Percentiles rank a stretch among this genome's conserved stretches.
Conservation (phyloP, 2,329 filamentous ascomycete species). For the Thelonectria olida region DNA sequence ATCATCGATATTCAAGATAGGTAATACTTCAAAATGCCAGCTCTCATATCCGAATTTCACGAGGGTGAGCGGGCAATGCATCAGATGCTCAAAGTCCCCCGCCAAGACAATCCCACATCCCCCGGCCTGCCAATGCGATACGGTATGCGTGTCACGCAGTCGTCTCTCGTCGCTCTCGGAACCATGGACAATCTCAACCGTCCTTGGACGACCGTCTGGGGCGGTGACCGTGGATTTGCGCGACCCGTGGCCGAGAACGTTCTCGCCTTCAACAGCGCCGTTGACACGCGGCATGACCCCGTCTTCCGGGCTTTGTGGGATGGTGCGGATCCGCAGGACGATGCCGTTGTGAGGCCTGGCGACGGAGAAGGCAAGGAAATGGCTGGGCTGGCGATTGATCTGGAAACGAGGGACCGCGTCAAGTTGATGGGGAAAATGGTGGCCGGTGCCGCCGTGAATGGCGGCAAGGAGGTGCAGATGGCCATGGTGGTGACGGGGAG, state of each 20-base stretch:
- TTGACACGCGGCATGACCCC: constrained; percentile 73
- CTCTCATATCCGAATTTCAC: constrained; percentile 59
- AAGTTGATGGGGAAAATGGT: constrained; percentile 78
- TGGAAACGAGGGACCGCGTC: constrained; percentile 67
- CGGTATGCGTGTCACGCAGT: constrained; percentile 66
- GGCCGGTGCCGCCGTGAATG: constrained; percentile 63
- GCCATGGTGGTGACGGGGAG: constrained; percentile 76
- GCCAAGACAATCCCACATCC: constrained; percentile 71
- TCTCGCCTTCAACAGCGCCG: constrained; percentile 69
- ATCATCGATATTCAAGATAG: not conserved
- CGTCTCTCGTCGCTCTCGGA: constrained; percentile 77
- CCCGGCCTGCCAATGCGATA: constrained; percentile 70
- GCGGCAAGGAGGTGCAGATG: constrained; percentile 58
- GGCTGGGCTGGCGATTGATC: constrained; percentile 65
- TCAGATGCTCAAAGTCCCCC: constrained; percentile 65
- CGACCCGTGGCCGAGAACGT: constrained; percentile 68
- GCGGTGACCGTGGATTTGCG: constrained; percentile 76
- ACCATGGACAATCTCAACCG: constrained; percentile 70
- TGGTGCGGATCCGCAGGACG: constrained; percentile 55
- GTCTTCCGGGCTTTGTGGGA: constrained; percentile 72
- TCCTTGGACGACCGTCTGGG: constrained; percentile 83
- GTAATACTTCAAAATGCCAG: constrained; percentile 39
- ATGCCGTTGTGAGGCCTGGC: constrained; percentile 45
- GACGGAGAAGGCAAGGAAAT: constrained; percentile 54
- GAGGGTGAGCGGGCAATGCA: constrained; percentile 75